These are phyloP conservation scores for Macadamia tetraphylla DNA, from an alignment of 164 flowering plant species.

Conservation along the genomic window DNA sequence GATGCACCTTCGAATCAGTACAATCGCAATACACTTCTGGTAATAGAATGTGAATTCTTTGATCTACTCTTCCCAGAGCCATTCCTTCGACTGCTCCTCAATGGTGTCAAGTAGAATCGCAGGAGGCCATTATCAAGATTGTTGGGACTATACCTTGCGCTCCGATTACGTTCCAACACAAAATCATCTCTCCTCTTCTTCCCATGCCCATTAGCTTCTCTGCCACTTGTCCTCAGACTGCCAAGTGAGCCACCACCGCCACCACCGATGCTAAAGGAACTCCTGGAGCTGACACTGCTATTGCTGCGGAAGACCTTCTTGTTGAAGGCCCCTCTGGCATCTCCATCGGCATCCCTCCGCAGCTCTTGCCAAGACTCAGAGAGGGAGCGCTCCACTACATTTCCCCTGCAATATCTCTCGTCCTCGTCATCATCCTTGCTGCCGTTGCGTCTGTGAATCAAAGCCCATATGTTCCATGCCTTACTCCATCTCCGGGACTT, in stretches of 20 bases:
- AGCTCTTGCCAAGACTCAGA: constrained; percentile 89
- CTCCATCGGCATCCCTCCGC: constrained; percentile 46
- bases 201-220: constrained; percentile 33
- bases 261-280: constrained; percentile 26
- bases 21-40: constrained; percentile 67
- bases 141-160: constrained; percentile 49
- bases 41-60: constrained; percentile 59
- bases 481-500: constrained; percentile 79
- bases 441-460: constrained; percentile 53
- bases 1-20: constrained; percentile 42
- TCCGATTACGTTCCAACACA: constrained; percentile 48
- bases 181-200: constrained; percentile 47
- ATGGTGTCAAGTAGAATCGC: constrained; percentile 81
- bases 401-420: constrained; percentile 47
- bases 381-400: constrained; percentile 74
- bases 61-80: constrained; percentile 49
- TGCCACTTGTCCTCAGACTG: constrained; percentile 26
- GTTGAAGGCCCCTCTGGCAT: constrained; percentile 30
- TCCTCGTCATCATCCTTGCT: constrained; percentile 58
- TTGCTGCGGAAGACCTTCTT: constrained; percentile 56
- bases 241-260: constrained; percentile 22
- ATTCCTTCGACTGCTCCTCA: constrained; percentile 63
- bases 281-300: constrained; percentile 77
- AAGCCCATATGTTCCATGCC: constrained; percentile 82
- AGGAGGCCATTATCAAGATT: constrained; percentile 60